Evolutionary conservation across 495 filamentous ascomycete genomes (phyloP).

Genomic region (Lasiosphaeriaceae sp.): DNA sequence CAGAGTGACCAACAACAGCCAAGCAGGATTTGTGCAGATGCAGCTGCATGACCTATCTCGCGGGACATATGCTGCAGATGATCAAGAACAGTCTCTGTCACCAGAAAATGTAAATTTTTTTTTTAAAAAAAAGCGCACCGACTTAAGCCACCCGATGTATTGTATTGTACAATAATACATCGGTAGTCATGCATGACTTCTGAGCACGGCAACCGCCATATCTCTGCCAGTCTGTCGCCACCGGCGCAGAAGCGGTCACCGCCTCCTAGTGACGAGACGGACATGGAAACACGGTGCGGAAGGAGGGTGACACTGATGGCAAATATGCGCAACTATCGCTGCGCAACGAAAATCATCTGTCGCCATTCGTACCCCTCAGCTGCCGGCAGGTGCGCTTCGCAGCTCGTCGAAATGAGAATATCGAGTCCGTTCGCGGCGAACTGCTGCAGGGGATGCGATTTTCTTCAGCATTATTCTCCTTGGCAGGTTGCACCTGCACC

Average conservation of each 20-base stretch:
- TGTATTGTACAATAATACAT: too few species aligned
- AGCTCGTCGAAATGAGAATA: not conserved
- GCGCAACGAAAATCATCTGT: not conserved
- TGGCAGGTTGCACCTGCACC: conserved; percentile 7
- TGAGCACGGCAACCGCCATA: too few species aligned
- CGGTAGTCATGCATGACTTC: too few species aligned
- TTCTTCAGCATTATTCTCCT: conserved; percentile 3
- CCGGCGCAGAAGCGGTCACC: not conserved
- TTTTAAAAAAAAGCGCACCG: too few species aligned
- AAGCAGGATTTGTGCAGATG: too few species aligned
- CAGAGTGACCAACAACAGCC: too few species aligned
- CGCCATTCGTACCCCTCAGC: not conserved
- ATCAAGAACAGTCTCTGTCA: too few species aligned
- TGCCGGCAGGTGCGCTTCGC: conserved; percentile 1
- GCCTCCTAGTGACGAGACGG: not conserved
- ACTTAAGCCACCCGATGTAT: too few species aligned
- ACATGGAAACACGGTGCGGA: not conserved
- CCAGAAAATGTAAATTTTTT: too few species aligned
- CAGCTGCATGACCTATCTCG: too few species aligned
- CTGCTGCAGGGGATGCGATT: conserved; percentile 19
- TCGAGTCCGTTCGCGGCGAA: conserved; percentile 14
- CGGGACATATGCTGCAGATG: too few species aligned
- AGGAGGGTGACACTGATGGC: not conserved
- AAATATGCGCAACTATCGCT: not conserved
- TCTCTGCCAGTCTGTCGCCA: too few species aligned